Evolutionary conservation across 768 basidiomycete genomes (phyloP).

Genomic region (Lanmaoa pseudosensibilis): DNA sequence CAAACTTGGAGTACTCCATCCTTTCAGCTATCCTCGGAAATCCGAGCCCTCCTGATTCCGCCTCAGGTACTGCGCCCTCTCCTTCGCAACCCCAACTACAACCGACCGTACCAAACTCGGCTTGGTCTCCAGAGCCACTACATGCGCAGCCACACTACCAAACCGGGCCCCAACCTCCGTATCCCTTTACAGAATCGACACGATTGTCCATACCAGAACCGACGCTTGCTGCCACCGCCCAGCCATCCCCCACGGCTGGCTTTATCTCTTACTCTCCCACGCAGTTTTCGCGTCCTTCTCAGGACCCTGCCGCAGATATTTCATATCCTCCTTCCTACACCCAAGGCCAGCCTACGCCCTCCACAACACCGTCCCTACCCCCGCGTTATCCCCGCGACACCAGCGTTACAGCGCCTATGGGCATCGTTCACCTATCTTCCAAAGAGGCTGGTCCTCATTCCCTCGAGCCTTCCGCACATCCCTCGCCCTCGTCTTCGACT

Average conservation of each 20-base stretch:
- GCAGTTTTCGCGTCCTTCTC: slow-evolving; percentile 33
- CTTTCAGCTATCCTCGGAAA: slow-evolving; percentile 88
- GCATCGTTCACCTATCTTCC: slow-evolving; percentile 30
- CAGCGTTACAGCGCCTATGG: slow-evolving; percentile 41
- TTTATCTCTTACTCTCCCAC: slow-evolving; percentile 35
- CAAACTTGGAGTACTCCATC: slow-evolving; percentile 93
- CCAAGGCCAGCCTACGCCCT: slow-evolving; percentile 27
- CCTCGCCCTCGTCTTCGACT: slow-evolving; percentile 44
- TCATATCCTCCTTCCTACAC: slow-evolving; percentile 35
- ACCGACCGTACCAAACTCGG: slow-evolving; percentile 29
- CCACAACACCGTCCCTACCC: slow-evolving; percentile 21
- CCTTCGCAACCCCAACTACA: slow-evolving; percentile 29
- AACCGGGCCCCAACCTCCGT: slow-evolving; percentile 13
- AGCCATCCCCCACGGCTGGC: slow-evolving; percentile 28
- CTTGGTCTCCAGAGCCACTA: slow-evolving; percentile 40
- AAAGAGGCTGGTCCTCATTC: slow-evolving; percentile 30
- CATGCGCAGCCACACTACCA: slow-evolving; percentile 35
- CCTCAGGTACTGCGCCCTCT: slow-evolving; percentile 25
- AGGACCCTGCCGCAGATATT: slow-evolving; percentile 38
- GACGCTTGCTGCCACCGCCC: slow-evolving; percentile 28
- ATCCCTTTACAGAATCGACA: slow-evolving; percentile 29
- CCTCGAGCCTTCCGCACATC: slow-evolving; percentile 32
- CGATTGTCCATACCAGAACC: slow-evolving; percentile 36
- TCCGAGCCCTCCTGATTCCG: slow-evolving; percentile 50
- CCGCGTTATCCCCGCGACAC: slow-evolving; percentile 54